phyloP scores from a whole-genome alignment of 2,329 filamentous ascomycete genomes.

The Penicillium sp. region DNA sequence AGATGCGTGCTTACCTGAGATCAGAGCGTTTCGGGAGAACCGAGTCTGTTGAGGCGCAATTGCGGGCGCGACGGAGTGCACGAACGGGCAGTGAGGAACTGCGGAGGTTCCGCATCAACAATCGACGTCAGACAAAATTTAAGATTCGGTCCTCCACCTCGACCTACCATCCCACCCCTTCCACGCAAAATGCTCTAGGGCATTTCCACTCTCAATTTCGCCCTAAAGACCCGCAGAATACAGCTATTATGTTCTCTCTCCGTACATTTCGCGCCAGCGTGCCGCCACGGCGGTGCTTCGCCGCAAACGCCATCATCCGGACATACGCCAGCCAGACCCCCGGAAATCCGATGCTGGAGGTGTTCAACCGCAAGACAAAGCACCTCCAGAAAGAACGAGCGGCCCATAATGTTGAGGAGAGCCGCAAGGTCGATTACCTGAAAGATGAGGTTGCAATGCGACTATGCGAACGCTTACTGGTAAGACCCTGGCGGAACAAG shows the following conservation, averaged over 20 bases:
- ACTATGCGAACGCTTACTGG: conserved; percentile 82
- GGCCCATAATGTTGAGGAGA: conserved; percentile 69
- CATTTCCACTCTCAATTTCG: background rate
- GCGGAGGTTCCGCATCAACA: conserved; percentile 29
- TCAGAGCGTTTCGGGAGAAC: background rate
- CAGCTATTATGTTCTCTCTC: conserved; percentile 23
- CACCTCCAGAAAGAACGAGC: conserved; percentile 90
- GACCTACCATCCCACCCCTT: conserved; percentile 4
- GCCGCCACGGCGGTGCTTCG: conserved; percentile 20
- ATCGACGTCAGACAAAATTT: conserved; percentile 34
- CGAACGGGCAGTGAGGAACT: conserved; percentile 23
- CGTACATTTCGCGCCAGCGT: conserved; percentile 18
- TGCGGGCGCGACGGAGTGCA: conserved; percentile 12
- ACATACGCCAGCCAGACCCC: conserved; percentile 78
- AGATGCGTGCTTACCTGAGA: background rate
- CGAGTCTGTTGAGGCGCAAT: background rate
- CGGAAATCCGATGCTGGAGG: conserved; percentile 77
- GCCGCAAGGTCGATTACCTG: conserved; percentile 85
- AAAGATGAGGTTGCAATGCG: conserved; percentile 88
- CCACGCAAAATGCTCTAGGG: conserved; percentile 9
- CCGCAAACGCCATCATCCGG: conserved; percentile 36
- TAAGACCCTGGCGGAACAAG: conserved; percentile 43
- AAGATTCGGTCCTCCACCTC: conserved; percentile 8
- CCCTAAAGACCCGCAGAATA: background rate
- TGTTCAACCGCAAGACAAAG: conserved; percentile 89